Conservation (phyloP, 2,329 filamentous ascomycete species). For the Passalora sequoiae region DNA sequence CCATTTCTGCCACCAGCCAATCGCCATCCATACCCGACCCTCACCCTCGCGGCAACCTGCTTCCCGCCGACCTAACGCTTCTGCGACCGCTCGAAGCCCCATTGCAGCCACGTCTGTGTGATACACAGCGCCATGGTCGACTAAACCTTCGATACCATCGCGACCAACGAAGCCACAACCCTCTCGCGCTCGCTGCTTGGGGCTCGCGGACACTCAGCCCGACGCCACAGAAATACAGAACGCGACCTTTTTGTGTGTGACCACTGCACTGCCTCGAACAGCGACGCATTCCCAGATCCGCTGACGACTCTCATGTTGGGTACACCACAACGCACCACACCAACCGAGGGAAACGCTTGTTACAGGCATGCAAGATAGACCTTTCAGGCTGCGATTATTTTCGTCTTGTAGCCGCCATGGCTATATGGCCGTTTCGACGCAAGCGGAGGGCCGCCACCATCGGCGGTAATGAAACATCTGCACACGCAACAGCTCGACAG, state of each 20-base stretch:
- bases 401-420: constrained; percentile 50
- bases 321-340: neutral
- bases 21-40: constrained; percentile 3
- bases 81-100: neutral
- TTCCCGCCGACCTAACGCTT: neutral
- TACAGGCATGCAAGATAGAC: constrained; percentile 15
- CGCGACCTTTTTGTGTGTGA: neutral
- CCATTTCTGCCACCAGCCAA: constrained; percentile 9
- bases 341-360: constrained; percentile 1
- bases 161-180: neutral
- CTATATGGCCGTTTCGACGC: constrained; percentile 77
- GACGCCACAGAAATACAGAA: constrained; percentile 2
- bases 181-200: neutral
- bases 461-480: constrained; percentile 6
- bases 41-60: neutral
- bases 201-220: neutral
- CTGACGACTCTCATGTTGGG: neutral
- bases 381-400: constrained; percentile 1
- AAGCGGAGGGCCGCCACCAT: constrained; percentile 44
- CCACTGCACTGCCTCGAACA: neutral
- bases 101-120: neutral
- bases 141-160: too few species aligned
- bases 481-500: constrained; percentile 22
- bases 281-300: neutral
- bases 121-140: neutral